Evolutionary conservation across 2,329 filamentous ascomycete genomes (phyloP).

Genomic region (Achaetomium macrosporum): DNA sequence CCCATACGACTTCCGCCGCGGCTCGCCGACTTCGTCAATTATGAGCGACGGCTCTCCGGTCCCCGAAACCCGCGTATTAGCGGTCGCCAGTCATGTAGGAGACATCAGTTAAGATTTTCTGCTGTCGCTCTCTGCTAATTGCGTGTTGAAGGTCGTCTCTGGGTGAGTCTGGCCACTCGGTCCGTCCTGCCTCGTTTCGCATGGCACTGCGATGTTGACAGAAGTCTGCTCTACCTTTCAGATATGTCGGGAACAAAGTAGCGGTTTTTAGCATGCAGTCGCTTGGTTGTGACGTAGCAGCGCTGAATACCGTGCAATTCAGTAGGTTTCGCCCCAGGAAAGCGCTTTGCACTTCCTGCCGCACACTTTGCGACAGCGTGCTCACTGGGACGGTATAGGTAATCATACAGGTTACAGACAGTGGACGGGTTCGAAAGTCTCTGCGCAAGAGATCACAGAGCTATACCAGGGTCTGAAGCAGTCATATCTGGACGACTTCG

Average conservation of each 20-base stretch:
- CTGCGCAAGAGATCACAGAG: slow-evolving; percentile 74
- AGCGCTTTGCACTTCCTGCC: background rate
- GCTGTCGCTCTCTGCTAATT: slow-evolving; percentile 19
- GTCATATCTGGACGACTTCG: slow-evolving; percentile 80
- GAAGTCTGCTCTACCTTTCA: background rate
- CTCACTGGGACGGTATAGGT: slow-evolving; percentile 45
- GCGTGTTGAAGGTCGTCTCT: slow-evolving; percentile 56
- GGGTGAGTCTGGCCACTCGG: slow-evolving; percentile 49
- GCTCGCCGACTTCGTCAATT: background rate
- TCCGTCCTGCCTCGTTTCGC: background rate
- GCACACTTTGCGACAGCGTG: background rate
- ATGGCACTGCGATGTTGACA: background rate
- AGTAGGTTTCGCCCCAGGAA: slow-evolving; percentile 53
- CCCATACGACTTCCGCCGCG: background rate
- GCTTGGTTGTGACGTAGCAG: slow-evolving; percentile 86
- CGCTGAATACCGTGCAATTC: slow-evolving; percentile 95
- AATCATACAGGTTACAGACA: slow-evolving; percentile 93
- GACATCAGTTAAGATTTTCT: slow-evolving; percentile 5
- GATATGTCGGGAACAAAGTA: slow-evolving; percentile 97
- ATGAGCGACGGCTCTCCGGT: slow-evolving; percentile 41
- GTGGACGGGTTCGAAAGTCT: slow-evolving; percentile 76
- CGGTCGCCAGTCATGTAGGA: slow-evolving; percentile 91
- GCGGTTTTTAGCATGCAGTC: slow-evolving; percentile 92
- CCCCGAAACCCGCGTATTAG: slow-evolving; percentile 65
- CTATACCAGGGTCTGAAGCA: slow-evolving; percentile 80